Evolutionary conservation across 805 yeast species (phyloP), one percentile per base, ranked within the genome.

Genomic region (Candida peoriensis): DNA sequence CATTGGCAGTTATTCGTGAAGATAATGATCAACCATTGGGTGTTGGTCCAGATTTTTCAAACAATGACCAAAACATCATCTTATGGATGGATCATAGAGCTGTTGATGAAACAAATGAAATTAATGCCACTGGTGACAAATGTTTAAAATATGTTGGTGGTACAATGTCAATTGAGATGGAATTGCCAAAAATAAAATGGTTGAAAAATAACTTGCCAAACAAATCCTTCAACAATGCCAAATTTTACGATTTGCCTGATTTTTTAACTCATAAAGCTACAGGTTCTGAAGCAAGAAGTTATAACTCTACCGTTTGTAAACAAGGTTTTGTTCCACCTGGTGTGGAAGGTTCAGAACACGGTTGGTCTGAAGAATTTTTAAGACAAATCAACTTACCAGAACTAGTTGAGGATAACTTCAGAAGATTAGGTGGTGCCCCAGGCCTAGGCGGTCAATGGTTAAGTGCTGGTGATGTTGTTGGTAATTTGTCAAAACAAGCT

Each of bases 81-180:
- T 63, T 93, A 43, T 93, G 98, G 98, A 90, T 93, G 97, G 98
- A 93, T 64, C 98, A 93, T 60, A 74, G 98, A 44, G 97, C 97
- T 0, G 79, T 71, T 12, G 65, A 68, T 7, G 96, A 90, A 56
- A 88, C 96, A 11, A 65, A 76, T 37, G 74, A 66, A 37, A 88
- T 93, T 57, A 90, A 90, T 60, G 75, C 80, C 27, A 82, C 96
- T 0, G 72, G 73, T 23, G 94, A 87, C 54, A 76, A 74, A 52
- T 76, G 85, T 38, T 70, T 93, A 52, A 82, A 85, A 57, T 93
- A 86, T 57, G 97, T 93, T 14, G 98, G 98, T 39, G 97, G 97
- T 14, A 81, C 79, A 50, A 90, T 93, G 97, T 88, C 97, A 33
- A 83, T 93, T 52, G 98, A 90, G 61, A 93, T 93, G 97, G 97